Conservation (phyloP, 805 yeast genomes). For the Alloascoidea africana region DNA sequence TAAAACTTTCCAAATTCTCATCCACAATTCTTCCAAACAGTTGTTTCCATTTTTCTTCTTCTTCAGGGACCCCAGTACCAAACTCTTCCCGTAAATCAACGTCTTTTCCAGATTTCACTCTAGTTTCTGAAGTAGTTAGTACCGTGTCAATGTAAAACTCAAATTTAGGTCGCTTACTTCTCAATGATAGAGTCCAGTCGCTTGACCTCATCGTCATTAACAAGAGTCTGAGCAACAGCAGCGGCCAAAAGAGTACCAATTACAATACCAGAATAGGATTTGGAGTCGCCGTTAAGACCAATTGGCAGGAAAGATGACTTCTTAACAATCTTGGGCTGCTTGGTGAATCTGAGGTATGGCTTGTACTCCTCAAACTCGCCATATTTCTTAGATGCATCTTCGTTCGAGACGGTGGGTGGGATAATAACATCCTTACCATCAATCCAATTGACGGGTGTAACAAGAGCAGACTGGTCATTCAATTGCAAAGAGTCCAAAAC, state of each 20-base stretch:
- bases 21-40: conserved; percentile 2
- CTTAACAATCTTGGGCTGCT: not conserved
- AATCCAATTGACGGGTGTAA: conserved; percentile 87
- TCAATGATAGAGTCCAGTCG: no score
- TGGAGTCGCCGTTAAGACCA: not conserved
- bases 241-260: not conserved
- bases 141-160: no score
- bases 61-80: conserved; percentile 4
- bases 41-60: conserved; percentile 5
- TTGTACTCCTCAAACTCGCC: conserved; percentile 77
- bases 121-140: no score
- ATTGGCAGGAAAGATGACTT: conserved; percentile 2
- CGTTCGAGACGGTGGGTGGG: conserved; percentile 74
- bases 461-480: conserved; percentile 68
- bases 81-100: conserved; percentile 7
- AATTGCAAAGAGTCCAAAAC: conserved; percentile 78
- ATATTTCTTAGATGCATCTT: conserved; percentile 65
- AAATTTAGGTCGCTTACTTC: no score
- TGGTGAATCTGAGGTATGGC: conserved; percentile 74
- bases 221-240: not conserved
- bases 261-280: not conserved
- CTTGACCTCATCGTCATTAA: no score
- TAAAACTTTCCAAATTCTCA: not conserved
- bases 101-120: conserved; percentile 5
- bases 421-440: conserved; percentile 85